These are phyloP conservation scores for Takashimella tepidaria DNA, from an alignment of 1,284 basidiomycete species.

Conservation along the genomic window DNA sequence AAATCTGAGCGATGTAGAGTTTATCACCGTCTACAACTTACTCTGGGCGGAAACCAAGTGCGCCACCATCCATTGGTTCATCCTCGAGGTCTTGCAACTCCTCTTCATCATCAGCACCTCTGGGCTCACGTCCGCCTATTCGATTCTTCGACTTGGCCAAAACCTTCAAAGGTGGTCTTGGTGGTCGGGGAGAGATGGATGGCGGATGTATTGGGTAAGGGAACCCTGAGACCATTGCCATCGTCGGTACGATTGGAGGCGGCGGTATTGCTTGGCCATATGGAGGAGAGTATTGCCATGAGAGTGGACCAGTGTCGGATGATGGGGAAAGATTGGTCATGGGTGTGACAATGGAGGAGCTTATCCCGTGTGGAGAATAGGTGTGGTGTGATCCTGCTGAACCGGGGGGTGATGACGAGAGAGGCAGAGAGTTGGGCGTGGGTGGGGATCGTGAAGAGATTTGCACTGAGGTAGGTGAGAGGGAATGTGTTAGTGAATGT, in stretches of 20 bases:
- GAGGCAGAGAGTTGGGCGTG: constrained; percentile 5
- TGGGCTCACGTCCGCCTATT: background rate
- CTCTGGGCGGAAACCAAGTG: constrained; percentile 8
- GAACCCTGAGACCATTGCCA: constrained; percentile 1
- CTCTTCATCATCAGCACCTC: constrained; percentile 1
- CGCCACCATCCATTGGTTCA: background rate
- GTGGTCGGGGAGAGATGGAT: background rate
- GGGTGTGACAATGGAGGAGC: background rate
- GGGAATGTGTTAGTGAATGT: no score
- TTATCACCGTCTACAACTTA: no score
- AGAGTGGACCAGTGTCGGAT: background rate
- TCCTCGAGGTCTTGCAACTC: background rate
- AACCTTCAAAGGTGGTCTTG: background rate
- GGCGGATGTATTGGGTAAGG: background rate
- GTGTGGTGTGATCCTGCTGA: background rate
- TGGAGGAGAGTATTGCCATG: background rate
- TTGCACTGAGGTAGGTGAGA: background rate
- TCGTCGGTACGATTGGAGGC: background rate
- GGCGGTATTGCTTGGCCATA: constrained; percentile 2
- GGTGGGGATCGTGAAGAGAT: background rate
- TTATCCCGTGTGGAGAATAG: background rate
- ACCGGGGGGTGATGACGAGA: constrained; percentile 10
- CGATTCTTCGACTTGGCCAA: constrained; percentile 3
- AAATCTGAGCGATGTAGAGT: no score
- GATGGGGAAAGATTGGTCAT: background rate